phyloP scores from a whole-genome alignment of 371 early-diverging fungal species.

The Saksenaea oblongispora region DNA sequence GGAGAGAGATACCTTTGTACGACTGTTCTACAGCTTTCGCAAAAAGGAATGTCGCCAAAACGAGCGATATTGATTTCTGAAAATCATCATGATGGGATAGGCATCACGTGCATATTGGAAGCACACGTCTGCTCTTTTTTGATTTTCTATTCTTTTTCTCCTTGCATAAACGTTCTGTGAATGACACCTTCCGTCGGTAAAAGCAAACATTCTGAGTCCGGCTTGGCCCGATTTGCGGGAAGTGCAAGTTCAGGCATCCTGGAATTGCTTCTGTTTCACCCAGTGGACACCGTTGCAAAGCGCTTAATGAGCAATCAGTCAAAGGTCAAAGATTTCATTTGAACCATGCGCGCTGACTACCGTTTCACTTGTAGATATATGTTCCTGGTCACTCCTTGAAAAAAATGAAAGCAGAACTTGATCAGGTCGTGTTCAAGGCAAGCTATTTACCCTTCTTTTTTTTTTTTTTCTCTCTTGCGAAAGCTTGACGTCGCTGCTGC shows the following conservation, averaged over 20 bases:
- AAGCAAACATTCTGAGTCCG: slow-evolving; percentile 77
- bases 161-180: slow-evolving; percentile 11
- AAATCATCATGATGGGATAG: too few species aligned
- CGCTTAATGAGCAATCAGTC: slow-evolving; percentile 89
- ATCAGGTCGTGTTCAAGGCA: slow-evolving; percentile 84
- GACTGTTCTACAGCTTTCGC: too few species aligned
- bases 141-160: background rate
- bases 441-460: background rate
- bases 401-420: slow-evolving; percentile 62
- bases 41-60: too few species aligned
- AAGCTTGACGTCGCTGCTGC: background rate
- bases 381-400: slow-evolving; percentile 55
- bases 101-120: too few species aligned
- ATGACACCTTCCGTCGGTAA: slow-evolving; percentile 65
- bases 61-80: too few species aligned
- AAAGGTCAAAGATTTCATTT: background rate
- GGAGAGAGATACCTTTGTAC: too few species aligned
- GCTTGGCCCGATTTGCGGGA: slow-evolving; percentile 85
- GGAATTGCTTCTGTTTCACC: slow-evolving; percentile 96
- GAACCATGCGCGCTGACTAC: background rate
- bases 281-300: slow-evolving; percentile 98
- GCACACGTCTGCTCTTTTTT: too few species aligned
- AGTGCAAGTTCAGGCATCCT: slow-evolving; percentile 92
- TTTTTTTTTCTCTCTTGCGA: background rate
- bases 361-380: slow-evolving; percentile 56